A percentile compares a stretch with the other conserved stretches of the same genome.
phyloP scores from a whole-genome alignment of 331 rosid genomes.

The Acacia concinna region DNA sequence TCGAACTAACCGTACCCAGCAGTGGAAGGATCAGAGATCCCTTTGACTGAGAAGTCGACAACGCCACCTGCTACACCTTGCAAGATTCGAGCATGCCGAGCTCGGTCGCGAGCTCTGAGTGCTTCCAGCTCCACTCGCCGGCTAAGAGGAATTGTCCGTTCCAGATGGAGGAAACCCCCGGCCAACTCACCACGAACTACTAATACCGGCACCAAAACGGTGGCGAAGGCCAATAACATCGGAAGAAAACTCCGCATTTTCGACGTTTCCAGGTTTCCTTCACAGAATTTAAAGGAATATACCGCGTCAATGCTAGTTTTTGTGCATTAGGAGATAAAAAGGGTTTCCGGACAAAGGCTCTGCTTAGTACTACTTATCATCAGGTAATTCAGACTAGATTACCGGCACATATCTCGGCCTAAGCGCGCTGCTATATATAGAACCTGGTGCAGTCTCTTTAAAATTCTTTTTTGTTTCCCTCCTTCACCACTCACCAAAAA shows the following conservation, averaged over 20 bases:
- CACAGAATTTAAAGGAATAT: conserved; percentile 32
- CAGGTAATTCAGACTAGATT: neutral
- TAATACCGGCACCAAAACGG: conserved; percentile 29
- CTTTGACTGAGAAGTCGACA: conserved; percentile 86
- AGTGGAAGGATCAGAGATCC: conserved; percentile 87
- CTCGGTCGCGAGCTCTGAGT: conserved; percentile 75
- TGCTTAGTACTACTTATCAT: neutral
- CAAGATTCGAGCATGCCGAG: conserved; percentile 79
- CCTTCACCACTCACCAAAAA: neutral
- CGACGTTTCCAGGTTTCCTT: conserved; percentile 7
- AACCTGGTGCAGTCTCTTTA: neutral
- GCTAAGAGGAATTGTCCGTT: conserved; percentile 67
- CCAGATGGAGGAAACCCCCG: conserved; percentile 56
- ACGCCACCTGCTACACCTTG: conserved; percentile 58
- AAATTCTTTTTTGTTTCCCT: neutral
- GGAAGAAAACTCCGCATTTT: conserved; percentile 50
- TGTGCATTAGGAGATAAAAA: conserved; percentile 41
- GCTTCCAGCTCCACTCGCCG: conserved; percentile 47
- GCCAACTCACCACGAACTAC: conserved; percentile 47
- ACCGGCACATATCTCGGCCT: neutral
- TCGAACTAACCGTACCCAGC: conserved; percentile 58
- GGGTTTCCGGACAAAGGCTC: neutral
- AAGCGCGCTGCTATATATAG: neutral
- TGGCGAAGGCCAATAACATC: conserved; percentile 27
- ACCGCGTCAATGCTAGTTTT: conserved; percentile 33